Conservation (phyloP, 352 stramenopile species). For the Phytophthora hybrid region DNA sequence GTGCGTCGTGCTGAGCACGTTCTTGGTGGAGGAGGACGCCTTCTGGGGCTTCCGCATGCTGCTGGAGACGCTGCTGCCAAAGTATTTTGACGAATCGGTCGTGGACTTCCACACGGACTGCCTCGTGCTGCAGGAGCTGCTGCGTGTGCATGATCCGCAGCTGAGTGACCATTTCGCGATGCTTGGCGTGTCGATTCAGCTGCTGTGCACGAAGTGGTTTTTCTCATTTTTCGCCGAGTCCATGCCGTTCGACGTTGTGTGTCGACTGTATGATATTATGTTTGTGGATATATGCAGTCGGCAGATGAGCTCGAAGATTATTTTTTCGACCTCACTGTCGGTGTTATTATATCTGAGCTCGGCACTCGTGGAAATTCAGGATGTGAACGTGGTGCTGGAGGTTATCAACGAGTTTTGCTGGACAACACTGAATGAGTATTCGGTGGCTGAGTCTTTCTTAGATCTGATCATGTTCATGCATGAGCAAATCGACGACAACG, state of each 20-base stretch:
- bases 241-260: slow-evolving; percentile 84
- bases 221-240: slow-evolving; percentile 88
- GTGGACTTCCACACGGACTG: slow-evolving; percentile 87
- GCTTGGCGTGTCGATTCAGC: slow-evolving; percentile 74
- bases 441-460: slow-evolving; percentile 74
- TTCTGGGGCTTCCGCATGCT: slow-evolving; percentile 83
- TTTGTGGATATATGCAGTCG: slow-evolving; percentile 74
- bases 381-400: slow-evolving; percentile 80
- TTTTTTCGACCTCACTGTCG: slow-evolving; percentile 78
- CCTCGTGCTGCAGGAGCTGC: slow-evolving; percentile 79
- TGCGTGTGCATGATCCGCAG: slow-evolving; percentile 54
- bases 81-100: slow-evolving; percentile 84
- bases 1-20: slow-evolving; percentile 79
- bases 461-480: slow-evolving; percentile 82
- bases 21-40: slow-evolving; percentile 78
- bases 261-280: slow-evolving; percentile 78
- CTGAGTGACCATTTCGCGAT: slow-evolving; percentile 68
- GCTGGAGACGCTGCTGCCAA: slow-evolving; percentile 77
- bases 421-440: slow-evolving; percentile 77
- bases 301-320: slow-evolving; percentile 63
- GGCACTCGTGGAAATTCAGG: slow-evolving; percentile 73
- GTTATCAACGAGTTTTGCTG: slow-evolving; percentile 83
- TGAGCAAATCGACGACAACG: slow-evolving; percentile 64
- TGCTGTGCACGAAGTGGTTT: slow-evolving; percentile 88
- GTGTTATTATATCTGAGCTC: slow-evolving; percentile 82